A percentile compares a stretch with the other conserved stretches of the same genome.
Evolutionary conservation across 306 rosid species (phyloP).

Genomic region (Begonia masoniana): DNA sequence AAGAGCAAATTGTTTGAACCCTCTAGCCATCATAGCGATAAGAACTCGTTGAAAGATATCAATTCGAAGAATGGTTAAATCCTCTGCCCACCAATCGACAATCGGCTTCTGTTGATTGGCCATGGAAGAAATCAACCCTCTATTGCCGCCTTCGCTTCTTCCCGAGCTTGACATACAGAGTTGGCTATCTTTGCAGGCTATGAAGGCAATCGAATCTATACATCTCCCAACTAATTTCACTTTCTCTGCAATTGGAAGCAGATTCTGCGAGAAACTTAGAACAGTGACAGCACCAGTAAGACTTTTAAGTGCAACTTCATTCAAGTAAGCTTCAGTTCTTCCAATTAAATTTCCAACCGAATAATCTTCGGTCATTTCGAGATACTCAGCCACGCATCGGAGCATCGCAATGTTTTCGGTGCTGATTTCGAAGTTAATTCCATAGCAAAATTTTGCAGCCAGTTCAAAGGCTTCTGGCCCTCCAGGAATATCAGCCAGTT

Average conservation of each 20-base stretch:
- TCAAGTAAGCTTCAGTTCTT: slow-evolving; percentile 68
- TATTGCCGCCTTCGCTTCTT: slow-evolving; percentile 17
- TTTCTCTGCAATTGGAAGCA: slow-evolving; percentile 68
- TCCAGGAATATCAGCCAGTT: slow-evolving; percentile 64
- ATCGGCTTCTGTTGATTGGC: slow-evolving; percentile 21
- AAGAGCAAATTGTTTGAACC: slow-evolving; percentile 70
- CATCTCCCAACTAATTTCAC: slow-evolving; percentile 62
- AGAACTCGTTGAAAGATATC: slow-evolving; percentile 85
- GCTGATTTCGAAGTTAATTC: slow-evolving; percentile 79
- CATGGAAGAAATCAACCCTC: too few species aligned
- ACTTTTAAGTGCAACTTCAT: slow-evolving; percentile 68
- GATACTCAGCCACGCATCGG: slow-evolving; percentile 79
- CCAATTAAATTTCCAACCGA: slow-evolving; percentile 63
- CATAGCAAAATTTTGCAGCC: slow-evolving; percentile 94
- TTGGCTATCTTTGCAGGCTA: slow-evolving; percentile 74
- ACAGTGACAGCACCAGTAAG: slow-evolving; percentile 67
- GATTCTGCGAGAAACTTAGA: slow-evolving; percentile 47
- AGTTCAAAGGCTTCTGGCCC: slow-evolving; percentile 90
- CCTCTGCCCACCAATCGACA: slow-evolving; percentile 99
- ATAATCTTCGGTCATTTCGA: slow-evolving; percentile 87
- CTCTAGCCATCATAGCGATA: slow-evolving; percentile 93
- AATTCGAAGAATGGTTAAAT: slow-evolving; percentile 73
- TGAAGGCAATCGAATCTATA: slow-evolving; percentile 74
- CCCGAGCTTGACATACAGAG: slow-evolving; percentile 22
- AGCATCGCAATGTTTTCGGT: slow-evolving; percentile 67